A percentile compares a stretch with the other conserved stretches of the same genome.
phyloP scores from a whole-genome alignment of 225 moss, liverwort and hornwort genomes.

The Bryoerythrophyllum caledonicum region DNA sequence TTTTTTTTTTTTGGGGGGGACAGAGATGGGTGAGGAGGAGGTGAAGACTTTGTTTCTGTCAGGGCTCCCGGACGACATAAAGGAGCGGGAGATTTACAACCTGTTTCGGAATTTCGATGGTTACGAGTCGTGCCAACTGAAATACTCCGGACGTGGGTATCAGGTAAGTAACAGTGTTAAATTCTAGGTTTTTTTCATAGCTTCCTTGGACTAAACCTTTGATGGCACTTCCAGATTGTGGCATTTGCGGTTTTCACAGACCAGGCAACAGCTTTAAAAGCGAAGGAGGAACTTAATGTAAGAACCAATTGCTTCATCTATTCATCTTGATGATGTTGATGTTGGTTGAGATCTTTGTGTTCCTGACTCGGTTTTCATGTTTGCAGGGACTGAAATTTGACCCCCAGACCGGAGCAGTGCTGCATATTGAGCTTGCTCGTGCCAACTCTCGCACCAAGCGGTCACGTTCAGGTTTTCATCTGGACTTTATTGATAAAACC shows the following conservation, averaged over 20 bases:
- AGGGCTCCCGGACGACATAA: slow-evolving; percentile 86
- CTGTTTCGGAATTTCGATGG: slow-evolving; percentile 78
- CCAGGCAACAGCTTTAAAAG: slow-evolving; percentile 76
- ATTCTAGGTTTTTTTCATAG: not conserved
- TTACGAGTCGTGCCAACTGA: slow-evolving; percentile 90
- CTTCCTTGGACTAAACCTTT: not conserved
- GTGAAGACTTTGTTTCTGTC: slow-evolving; percentile 92
- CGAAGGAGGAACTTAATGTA: slow-evolving; percentile 87
- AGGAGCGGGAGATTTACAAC: slow-evolving; percentile 90
- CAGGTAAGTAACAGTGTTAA: slow-evolving; percentile 42
- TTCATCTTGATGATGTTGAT: not conserved
- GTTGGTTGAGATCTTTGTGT: not conserved
- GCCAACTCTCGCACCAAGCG: slow-evolving; percentile 87
- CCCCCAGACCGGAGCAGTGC: slow-evolving; percentile 73
- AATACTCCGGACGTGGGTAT: slow-evolving; percentile 84
- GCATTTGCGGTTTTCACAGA: slow-evolving; percentile 86
- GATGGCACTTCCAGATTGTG: slow-evolving; percentile 60
- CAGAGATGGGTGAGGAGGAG: slow-evolving; percentile 69
- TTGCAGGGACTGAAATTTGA: slow-evolving; percentile 84
- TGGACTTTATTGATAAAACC: not conserved
- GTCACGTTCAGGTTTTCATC: slow-evolving; percentile 69
- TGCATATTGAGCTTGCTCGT: slow-evolving; percentile 89
- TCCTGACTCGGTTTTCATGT: not conserved
- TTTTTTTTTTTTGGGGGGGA: not conserved
- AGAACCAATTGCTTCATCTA: not conserved